A percentile compares a stretch with the other conserved stretches of the same genome.
These are phyloP conservation scores for Cutaneotrichosporon dermatis DNA, from an alignment of 1,284 basidiomycete genomes.

Conservation along the genomic window DNA sequence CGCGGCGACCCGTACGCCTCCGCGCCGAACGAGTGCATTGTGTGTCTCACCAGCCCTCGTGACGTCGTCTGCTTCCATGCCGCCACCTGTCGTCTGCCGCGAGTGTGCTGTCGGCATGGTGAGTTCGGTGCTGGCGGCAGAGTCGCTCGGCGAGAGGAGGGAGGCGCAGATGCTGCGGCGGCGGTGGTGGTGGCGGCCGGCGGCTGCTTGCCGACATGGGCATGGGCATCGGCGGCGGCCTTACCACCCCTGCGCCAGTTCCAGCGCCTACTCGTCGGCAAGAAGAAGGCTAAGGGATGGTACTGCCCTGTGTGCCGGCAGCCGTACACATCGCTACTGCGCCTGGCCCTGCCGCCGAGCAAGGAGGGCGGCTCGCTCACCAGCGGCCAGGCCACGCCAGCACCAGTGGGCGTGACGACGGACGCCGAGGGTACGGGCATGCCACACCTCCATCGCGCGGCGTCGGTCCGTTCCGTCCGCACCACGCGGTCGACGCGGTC, in stretches of 20 bases:
- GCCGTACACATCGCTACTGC: conserved; percentile 79
- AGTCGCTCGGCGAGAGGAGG: conserved; percentile 48
- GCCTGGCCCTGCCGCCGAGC: conserved; percentile 70
- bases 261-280: conserved; percentile 56
- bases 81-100: conserved; percentile 85
- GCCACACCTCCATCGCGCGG: conserved; percentile 22
- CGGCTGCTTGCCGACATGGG: conserved; percentile 6
- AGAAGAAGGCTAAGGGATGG: conserved; percentile 89
- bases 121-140: conserved; percentile 86
- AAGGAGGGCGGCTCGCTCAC: conserved; percentile 20
- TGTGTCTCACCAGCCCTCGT: conserved; percentile 76
- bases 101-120: conserved; percentile 88
- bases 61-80: conserved; percentile 87
- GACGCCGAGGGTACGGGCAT: not conserved
- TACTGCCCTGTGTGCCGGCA: conserved; percentile 89
- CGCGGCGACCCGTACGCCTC: conserved; percentile 59
- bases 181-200: conserved; percentile 21
- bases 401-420: not conserved
- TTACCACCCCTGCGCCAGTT: conserved; percentile 21
- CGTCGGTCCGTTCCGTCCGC: conserved; percentile 27
- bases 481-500: conserved; percentile 27
- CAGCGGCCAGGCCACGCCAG: conserved; percentile 9
- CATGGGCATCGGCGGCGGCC: conserved; percentile 21
- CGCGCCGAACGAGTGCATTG: conserved; percentile 76
- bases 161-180: conserved; percentile 8